Evolutionary conservation across 2,329 filamentous ascomycete species (phyloP).

Genomic region (Sordariomycetes sp.): DNA sequence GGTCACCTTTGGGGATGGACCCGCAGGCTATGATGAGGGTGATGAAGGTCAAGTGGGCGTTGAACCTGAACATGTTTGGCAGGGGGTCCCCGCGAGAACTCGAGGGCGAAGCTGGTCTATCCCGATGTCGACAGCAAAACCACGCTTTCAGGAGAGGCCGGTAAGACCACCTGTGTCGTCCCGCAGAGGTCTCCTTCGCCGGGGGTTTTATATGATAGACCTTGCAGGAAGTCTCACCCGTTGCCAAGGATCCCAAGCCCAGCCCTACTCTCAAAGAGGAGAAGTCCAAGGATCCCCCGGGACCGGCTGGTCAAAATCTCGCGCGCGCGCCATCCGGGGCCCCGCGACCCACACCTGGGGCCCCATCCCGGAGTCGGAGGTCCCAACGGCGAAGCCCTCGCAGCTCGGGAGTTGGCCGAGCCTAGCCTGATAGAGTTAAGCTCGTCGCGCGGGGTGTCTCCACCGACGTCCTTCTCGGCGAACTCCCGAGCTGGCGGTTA

Average conservation of each 20-base stretch:
- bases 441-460: not conserved
- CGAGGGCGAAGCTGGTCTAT: not conserved
- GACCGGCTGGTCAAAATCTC: too few species aligned
- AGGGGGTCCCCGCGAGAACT: not conserved
- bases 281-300: too few species aligned
- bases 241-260: too few species aligned
- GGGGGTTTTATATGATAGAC: too few species aligned
- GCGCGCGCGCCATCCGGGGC: not conserved
- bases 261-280: too few species aligned
- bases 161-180: too few species aligned
- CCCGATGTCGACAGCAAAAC: too few species aligned
- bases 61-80: not conserved
- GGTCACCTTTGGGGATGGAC: not conserved
- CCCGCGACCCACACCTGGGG: not conserved
- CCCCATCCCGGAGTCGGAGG: not conserved
- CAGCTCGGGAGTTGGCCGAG: not conserved
- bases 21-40: not conserved
- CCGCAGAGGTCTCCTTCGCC: too few species aligned
- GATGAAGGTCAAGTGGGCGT: not conserved
- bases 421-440: not conserved
- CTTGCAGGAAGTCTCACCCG: too few species aligned
- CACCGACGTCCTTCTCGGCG: not conserved
- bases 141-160: too few species aligned
- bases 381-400: not conserved
- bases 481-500: not conserved